Evolutionary conservation across 2,329 filamentous ascomycete genomes (phyloP), one percentile per base, ranked within the genome.

Genomic region (Alternaria sp.): DNA sequence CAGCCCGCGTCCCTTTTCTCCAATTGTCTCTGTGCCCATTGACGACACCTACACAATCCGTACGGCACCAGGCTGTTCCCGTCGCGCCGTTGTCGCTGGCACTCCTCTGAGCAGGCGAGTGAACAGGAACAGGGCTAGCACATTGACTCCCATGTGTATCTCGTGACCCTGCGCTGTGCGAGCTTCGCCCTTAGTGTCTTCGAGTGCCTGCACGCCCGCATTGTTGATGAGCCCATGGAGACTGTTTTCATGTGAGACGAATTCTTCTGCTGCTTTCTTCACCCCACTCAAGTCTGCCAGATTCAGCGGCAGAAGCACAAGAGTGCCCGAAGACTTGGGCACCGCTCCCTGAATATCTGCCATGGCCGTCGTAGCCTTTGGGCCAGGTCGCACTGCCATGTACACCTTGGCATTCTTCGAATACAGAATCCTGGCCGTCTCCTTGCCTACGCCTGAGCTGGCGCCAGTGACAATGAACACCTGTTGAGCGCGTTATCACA

Each of bases 381-480:
- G 8, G 7, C 14, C 34, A 8, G 71, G 79, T 28, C 85, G 82
- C 5, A 79, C 80, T 11, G 84, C 83, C 26, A 85, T 72, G 70
- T 85, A 86, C 23, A 87, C 80, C 0, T 75, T 84, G 29, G 79
- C 84, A 52, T 84, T 82, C 26, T 79, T 79, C 17, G 72, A 65
- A 69, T 86, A 87, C 11, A 88, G 77, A 5, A 86, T 80, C 39
- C 79, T 78, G 36, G 75, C 76, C 14, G 86, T 75, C 63, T 85
- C 81, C 26, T 80, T 78, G 10, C 84, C 84, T 13, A 85, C 75
- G 17, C 80, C 80, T 0, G 78, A 63, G 44, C 77, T 76, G 31
- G 78, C 80, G 14, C 82, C 82, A 0, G 75, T 86, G 17, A 87
- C 79, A 57, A 87, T 78, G 69, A 79, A 80, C 28, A 84, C 80